Conservation (phyloP, 225 moss, liverwort and hornwort species). For the Bryoerythrophyllum caledonicum region DNA sequence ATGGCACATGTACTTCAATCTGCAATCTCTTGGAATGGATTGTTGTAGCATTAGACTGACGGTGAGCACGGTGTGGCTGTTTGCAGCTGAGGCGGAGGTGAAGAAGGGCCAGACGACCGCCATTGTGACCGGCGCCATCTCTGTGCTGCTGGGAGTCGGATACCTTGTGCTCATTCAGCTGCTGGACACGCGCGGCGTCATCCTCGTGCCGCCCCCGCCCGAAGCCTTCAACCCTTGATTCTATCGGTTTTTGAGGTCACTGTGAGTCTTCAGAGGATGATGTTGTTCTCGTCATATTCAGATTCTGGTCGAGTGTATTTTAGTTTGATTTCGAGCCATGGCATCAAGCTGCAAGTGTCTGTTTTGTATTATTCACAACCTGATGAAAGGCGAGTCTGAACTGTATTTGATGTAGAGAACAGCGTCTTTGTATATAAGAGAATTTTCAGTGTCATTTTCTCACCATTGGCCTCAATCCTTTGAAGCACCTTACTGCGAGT, state of each 20-base stretch:
- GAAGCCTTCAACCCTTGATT: slow-evolving; percentile 71
- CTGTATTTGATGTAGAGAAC: too few relatives aligned
- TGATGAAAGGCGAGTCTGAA: too few relatives aligned
- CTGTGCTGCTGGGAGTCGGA: slow-evolving; percentile 71
- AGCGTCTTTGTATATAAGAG: too few relatives aligned
- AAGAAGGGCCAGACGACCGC: slow-evolving; percentile 63
- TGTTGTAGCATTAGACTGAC: too few relatives aligned
- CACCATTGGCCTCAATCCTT: too few relatives aligned
- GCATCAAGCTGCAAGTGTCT: not conserved
- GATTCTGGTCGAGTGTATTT: not conserved
- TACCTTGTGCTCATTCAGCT: slow-evolving; percentile 70
- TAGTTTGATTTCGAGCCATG: slow-evolving; percentile 10
- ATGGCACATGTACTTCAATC: too few relatives aligned
- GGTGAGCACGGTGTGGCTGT: too few relatives aligned
- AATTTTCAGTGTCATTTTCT: too few relatives aligned
- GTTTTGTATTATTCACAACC: too few relatives aligned
- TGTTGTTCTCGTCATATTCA: not conserved
- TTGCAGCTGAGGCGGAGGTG: slow-evolving; percentile 47
- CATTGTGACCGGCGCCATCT: slow-evolving; percentile 65
- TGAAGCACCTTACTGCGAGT: too few relatives aligned
- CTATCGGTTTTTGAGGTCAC: not conserved
- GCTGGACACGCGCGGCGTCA: slow-evolving; percentile 73
- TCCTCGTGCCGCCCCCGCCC: slow-evolving; percentile 67
- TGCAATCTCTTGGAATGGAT: too few relatives aligned
- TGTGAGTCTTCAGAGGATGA: not conserved